Base-by-base conservation (phyloP, 768 basidiomycete species). In the Phlegmacium glaucopus region DNA sequence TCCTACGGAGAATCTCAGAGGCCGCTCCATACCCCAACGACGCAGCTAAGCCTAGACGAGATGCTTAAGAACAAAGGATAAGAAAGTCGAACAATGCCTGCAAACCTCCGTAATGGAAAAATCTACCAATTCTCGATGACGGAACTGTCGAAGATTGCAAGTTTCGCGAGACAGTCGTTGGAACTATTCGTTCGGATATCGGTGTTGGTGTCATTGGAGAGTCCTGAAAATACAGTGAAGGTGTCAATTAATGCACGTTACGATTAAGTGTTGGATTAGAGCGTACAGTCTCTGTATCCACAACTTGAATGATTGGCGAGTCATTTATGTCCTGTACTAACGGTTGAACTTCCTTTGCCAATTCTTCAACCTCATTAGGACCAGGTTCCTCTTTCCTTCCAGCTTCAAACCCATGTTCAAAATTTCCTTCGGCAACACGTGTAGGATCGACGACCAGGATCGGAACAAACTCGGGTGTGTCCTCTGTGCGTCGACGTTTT, bases 21-120 rank as follows among this genome's bases (percentile, higher is more conserved):
- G 94, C 94, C 8, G 91, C 94, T 4, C 95, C 95, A 49, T 89
- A 85, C 3, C 90, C 79, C 1, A 99, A 69, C 0, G 94, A 92
- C 0, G 91, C 91, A 3, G 91, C 94, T 4, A 99, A 79, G 34
- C 94, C 94, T 97, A 56, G 13, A 9, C 11, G 9, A 16, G 39
- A 30, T 37, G 27, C 17, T 37, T 45, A 29, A 45, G 16, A 44
- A 18, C 42, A 39, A 36, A 30, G n/a, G 25, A 9, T 10, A 11
- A 25, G 17, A 13, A n/a, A 25, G 13, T 30, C 9, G 15, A 18
- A 18, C 36, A 16, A 46, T 11, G 12, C 7, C 4, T 0, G 9
- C 58, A 39, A 59, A 87, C 94, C 90, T 57, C 95, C 95, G 49
- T 98, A 97, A 56, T 98, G 95, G 55, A 98, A 90, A 7, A 98